Evolutionary conservation across 2,329 filamentous ascomycete species (phyloP).

Genomic region (Penicillium sp.): DNA sequence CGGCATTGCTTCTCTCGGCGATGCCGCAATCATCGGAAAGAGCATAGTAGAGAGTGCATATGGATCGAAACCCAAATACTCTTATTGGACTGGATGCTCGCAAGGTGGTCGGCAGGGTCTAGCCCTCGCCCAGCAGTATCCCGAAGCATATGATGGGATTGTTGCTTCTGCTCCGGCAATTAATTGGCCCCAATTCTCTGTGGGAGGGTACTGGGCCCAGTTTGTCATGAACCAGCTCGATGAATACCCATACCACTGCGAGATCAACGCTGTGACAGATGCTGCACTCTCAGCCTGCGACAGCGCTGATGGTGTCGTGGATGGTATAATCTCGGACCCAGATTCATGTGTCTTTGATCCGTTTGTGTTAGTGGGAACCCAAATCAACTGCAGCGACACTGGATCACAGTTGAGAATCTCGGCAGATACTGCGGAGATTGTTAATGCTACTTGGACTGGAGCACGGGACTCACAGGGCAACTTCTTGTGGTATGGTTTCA

Average conservation of each 20-base stretch:
- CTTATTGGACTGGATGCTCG: slow-evolving; percentile 17
- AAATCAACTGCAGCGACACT: background rate
- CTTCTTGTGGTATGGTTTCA: background rate
- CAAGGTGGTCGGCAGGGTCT: slow-evolving; percentile 16
- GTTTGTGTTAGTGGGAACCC: background rate
- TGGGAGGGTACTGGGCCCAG: background rate
- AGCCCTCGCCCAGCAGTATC: slow-evolving; percentile 48
- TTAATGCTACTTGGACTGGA: background rate
- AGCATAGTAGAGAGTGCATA: slow-evolving; percentile 5
- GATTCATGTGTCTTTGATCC: background rate
- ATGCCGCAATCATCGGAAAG: slow-evolving; percentile 23
- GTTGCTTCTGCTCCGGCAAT: slow-evolving; percentile 47
- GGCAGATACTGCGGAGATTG: background rate
- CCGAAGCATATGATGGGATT: slow-evolving; percentile 57
- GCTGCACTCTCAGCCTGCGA: background rate
- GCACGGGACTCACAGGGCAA: background rate
- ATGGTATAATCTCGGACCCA: background rate
- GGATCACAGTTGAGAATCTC: background rate
- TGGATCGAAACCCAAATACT: slow-evolving; percentile 5
- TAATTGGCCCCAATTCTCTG: background rate
- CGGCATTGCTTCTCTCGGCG: slow-evolving; percentile 22
- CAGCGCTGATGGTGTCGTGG: background rate
- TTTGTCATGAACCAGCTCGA: slow-evolving; percentile 35
- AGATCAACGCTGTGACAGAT: background rate
- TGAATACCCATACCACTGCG: background rate